phyloP scores from a whole-genome alignment of 1,284 basidiomycete species.

The Golubevia sp. region DNA sequence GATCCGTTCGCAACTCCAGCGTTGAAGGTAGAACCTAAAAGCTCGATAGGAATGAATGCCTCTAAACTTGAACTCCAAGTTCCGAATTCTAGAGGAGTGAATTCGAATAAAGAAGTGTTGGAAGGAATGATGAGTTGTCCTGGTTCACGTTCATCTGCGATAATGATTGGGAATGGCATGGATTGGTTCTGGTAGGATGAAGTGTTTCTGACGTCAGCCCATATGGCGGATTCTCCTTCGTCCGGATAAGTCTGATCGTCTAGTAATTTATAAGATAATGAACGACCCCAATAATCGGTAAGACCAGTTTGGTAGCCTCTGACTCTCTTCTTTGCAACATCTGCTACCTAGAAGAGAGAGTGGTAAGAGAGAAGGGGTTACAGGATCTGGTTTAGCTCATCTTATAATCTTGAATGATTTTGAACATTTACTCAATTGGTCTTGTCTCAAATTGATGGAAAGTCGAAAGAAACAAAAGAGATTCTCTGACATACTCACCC shows the following conservation, averaged over 20 bases:
- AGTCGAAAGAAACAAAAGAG: too few relatives aligned
- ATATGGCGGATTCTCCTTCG: slow-evolving; percentile 39
- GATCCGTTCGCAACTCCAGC: slow-evolving; percentile 26
- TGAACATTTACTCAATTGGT: too few relatives aligned
- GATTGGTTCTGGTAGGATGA: slow-evolving; percentile 30
- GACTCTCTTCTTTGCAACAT: slow-evolving; percentile 58
- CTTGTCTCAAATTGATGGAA: too few relatives aligned
- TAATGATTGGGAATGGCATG: slow-evolving; percentile 63
- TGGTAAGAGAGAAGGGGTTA: too few relatives aligned
- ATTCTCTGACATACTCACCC: too few relatives aligned
- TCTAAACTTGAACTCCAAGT: slow-evolving; percentile 62
- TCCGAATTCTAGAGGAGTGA: slow-evolving; percentile 65
- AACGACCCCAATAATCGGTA: slow-evolving; percentile 53
- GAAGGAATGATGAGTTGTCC: slow-evolving; percentile 62
- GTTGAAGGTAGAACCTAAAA: slow-evolving; percentile 37
- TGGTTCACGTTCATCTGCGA: slow-evolving; percentile 65
- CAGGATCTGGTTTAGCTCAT: too few relatives aligned
- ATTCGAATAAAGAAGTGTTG: slow-evolving; percentile 65
- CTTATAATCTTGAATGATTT: too few relatives aligned
- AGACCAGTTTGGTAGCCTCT: slow-evolving; percentile 49
- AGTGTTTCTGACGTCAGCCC: slow-evolving; percentile 42
- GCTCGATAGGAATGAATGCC: slow-evolving; percentile 51
- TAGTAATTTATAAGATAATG: slow-evolving; percentile 46
- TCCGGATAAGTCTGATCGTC: slow-evolving; percentile 37
- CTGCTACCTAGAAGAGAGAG: too few relatives aligned